A percentile compares a stretch with the other conserved stretches of the same genome.
Conservation (phyloP, 768 basidiomycete species). For the Clitopilus hobsonii region DNA sequence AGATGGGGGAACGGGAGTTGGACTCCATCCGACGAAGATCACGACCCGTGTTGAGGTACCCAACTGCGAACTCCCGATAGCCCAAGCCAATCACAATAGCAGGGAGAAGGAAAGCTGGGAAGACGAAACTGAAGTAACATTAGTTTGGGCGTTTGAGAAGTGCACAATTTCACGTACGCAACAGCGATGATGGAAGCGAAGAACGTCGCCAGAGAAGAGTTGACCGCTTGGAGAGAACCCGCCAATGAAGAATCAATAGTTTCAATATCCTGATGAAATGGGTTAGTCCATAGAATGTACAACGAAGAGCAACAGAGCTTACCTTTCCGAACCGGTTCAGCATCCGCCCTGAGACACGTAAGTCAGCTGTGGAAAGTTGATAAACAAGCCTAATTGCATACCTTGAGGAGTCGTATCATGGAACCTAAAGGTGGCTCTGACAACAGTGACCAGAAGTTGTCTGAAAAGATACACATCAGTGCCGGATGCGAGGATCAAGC, state of each 20-base stretch:
- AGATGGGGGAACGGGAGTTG: conserved; percentile 80
- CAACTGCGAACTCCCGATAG: conserved; percentile 66
- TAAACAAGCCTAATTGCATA: conserved; percentile 8
- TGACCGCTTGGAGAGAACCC: conserved; percentile 67
- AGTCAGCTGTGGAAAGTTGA: not conserved
- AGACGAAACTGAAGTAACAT: conserved; percentile 45
- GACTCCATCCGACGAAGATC: conserved; percentile 90
- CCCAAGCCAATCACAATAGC: conserved; percentile 67
- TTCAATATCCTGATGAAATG: conserved; percentile 75
- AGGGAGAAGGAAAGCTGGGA: conserved; percentile 81
- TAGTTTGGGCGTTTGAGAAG: conserved; percentile 3
- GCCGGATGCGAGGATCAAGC: not conserved
- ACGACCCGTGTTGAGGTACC: conserved; percentile 75
- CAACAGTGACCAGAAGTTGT: conserved; percentile 61
- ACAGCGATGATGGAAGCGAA: conserved; percentile 72
- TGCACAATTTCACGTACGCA: conserved; percentile 37
- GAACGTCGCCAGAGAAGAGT: conserved; percentile 73
- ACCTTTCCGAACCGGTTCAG: conserved; percentile 81
- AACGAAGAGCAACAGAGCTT: not conserved
- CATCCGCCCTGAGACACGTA: conserved; percentile 55
- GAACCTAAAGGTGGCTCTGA: conserved; percentile 81
- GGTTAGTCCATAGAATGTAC: not conserved
- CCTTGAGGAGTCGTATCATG: conserved; percentile 83
- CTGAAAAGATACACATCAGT: conserved; percentile 31
- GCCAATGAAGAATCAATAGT: conserved; percentile 77